Evolutionary conservation across 805 yeast species (phyloP).

Genomic region (Saturnispora dispora): DNA sequence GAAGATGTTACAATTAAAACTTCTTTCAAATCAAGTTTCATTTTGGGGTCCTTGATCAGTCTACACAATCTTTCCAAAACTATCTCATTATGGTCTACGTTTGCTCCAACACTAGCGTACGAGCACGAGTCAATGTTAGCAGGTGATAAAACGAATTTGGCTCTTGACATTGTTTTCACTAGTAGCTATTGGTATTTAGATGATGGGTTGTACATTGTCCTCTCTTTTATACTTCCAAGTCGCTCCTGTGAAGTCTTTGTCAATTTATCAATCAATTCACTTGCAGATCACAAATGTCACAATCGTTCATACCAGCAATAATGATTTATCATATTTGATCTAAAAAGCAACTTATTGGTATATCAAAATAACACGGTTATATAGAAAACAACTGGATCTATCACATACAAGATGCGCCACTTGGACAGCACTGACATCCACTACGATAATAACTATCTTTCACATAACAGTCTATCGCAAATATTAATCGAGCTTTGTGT

Average conservation of each 20-base stretch:
- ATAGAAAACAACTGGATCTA: too few species aligned
- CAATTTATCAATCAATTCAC: neutral
- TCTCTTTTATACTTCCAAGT: neutral
- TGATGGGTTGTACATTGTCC: neutral
- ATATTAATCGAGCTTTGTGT: too few species aligned
- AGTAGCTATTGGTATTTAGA: neutral
- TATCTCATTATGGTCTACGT: neutral
- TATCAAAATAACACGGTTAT: too few species aligned
- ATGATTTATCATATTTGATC: neutral
- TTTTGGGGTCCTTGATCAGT: neutral
- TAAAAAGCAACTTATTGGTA: too few species aligned
- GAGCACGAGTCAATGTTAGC: slow-evolving; percentile 2
- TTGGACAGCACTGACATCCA: too few species aligned
- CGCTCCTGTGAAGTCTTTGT: neutral
- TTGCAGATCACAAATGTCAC: neutral
- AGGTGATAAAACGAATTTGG: neutral
- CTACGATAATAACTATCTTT: too few species aligned
- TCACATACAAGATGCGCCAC: too few species aligned
- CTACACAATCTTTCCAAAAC: neutral
- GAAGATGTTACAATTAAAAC: neutral
- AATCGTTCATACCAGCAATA: neutral
- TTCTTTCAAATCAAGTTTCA: neutral
- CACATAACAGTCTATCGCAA: too few species aligned
- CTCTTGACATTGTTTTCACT: neutral
- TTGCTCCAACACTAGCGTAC: neutral